Conservation (phyloP, 208 protist genomes). For the Zelonia costaricensis region DNA sequence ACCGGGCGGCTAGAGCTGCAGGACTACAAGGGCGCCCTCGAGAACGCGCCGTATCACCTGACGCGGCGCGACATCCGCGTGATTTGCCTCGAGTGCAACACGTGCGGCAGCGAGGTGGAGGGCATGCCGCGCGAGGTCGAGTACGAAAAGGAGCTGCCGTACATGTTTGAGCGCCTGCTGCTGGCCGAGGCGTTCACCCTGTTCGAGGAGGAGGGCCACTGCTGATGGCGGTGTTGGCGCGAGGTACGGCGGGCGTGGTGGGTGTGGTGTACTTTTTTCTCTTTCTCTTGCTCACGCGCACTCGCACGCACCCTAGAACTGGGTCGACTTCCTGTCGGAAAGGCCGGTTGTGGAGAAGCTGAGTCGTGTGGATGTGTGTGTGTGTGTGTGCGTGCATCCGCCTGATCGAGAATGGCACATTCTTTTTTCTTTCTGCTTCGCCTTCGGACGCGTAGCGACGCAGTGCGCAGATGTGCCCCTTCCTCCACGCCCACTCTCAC, state of each 20-base stretch:
- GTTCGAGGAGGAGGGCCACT: conserved; percentile 49
- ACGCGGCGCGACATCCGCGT: conserved; percentile 80
- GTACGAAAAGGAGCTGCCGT: conserved; percentile 71
- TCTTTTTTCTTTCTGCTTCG: too few relatives aligned
- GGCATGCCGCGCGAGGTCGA: conserved; percentile 40
- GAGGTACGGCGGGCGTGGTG: neutral
- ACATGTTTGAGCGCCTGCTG: conserved; percentile 77
- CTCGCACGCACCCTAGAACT: too few relatives aligned
- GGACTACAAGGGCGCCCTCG: conserved; percentile 60
- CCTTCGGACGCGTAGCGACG: too few relatives aligned
- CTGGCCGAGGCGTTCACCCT: conserved; percentile 68
- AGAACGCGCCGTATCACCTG: conserved; percentile 79
- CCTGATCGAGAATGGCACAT: too few relatives aligned
- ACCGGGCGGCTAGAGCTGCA: conserved; percentile 62
- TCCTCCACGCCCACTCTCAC: too few relatives aligned
- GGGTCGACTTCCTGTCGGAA: too few relatives aligned
- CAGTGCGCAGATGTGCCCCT: too few relatives aligned
- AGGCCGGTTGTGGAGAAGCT: too few relatives aligned
- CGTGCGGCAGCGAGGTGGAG: conserved; percentile 26
- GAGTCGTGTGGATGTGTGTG: too few relatives aligned
- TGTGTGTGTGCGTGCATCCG: too few relatives aligned
- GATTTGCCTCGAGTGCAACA: conserved; percentile 65
- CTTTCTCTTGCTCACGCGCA: neutral
- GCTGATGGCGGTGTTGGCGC: too few relatives aligned
- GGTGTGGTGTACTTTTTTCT: neutral